These are phyloP conservation scores for Fusarium coicis DNA, from an alignment of 2,329 filamentous ascomycete genomes.

Conservation along the genomic window DNA sequence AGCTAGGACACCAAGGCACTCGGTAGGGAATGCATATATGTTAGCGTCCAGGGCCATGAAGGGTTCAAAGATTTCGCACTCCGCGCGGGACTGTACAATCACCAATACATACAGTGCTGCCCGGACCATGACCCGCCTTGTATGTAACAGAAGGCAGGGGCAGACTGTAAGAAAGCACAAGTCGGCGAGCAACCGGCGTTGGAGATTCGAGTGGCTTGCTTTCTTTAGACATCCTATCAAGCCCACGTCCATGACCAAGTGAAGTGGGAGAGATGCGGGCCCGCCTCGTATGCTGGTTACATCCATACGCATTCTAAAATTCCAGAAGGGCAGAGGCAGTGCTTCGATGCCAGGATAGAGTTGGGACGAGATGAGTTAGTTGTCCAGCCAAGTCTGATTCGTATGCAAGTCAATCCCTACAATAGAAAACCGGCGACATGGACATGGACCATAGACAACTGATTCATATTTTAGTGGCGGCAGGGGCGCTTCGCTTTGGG, in stretches of 20 bases:
- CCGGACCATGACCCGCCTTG: constrained; percentile 34
- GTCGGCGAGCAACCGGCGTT: constrained; percentile 19
- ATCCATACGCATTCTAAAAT: neutral
- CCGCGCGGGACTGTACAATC: constrained; percentile 6
- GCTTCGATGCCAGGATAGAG: constrained; percentile 11
- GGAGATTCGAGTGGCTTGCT: constrained; percentile 23
- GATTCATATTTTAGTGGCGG: constrained; percentile 32
- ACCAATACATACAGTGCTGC: constrained; percentile 23
- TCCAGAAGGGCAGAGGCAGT: neutral
- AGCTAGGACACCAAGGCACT: neutral
- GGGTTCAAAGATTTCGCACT: neutral
- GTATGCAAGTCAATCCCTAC: constrained; percentile 28
- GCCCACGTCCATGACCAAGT: constrained; percentile 9
- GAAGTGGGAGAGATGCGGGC: constrained; percentile 19
- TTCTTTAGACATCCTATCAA: constrained; percentile 20
- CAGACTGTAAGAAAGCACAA: constrained; percentile 15
- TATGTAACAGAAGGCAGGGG: constrained; percentile 42
- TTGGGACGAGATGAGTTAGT: constrained; percentile 34
- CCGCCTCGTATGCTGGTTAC: neutral
- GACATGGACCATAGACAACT: constrained; percentile 20
- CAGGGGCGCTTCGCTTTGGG: constrained; percentile 38
- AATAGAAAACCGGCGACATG: constrained; percentile 29
- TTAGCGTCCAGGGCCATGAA: neutral
- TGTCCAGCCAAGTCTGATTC: constrained; percentile 20
- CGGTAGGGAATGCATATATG: constrained; percentile 5